Evolutionary conservation across 2,329 filamentous ascomycete genomes (phyloP).

Genomic region (Colletotrichum phormii): DNA sequence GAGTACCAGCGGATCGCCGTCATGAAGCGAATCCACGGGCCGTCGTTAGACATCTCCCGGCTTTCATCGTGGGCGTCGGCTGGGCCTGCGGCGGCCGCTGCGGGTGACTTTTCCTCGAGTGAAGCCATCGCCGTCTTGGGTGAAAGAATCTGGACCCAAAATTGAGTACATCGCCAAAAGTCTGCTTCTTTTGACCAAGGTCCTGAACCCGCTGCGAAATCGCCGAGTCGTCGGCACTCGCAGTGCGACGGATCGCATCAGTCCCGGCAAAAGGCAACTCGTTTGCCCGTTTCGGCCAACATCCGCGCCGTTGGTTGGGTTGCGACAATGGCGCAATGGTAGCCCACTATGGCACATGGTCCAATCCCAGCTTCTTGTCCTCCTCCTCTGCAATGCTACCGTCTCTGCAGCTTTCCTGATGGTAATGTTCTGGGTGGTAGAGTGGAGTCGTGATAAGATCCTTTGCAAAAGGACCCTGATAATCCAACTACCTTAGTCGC

Average conservation of each 20-base stretch:
- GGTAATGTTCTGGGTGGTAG: neutral
- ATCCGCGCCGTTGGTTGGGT: constrained; percentile 25
- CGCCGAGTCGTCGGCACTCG: neutral
- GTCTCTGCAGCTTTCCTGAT: neutral
- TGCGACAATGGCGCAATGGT: constrained; percentile 29
- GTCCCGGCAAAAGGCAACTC: neutral
- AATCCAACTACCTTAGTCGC: no score
- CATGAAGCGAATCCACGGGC: constrained; percentile 43
- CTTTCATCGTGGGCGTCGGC: constrained; percentile 3
- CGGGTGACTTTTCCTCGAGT: constrained; percentile 24
- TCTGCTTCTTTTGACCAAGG: neutral
- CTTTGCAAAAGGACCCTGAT: neutral
- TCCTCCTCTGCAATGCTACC: constrained; percentile 8
- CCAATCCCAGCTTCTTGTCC: constrained; percentile 7
- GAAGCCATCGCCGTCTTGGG: constrained; percentile 2
- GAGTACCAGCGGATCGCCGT: constrained; percentile 48
- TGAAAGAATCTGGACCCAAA: neutral
- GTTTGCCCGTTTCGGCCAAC: constrained; percentile 12
- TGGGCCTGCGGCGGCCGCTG: constrained; percentile 11
- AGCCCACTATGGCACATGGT: constrained; percentile 28
- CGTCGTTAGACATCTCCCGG: neutral
- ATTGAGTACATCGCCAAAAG: neutral
- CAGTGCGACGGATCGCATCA: neutral
- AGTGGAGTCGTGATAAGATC: constrained; percentile 1
- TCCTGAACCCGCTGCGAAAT: constrained; percentile 13